Conservation (phyloP, 192 early-diverging fungal genomes). For the Nowakowskiella sp. region DNA sequence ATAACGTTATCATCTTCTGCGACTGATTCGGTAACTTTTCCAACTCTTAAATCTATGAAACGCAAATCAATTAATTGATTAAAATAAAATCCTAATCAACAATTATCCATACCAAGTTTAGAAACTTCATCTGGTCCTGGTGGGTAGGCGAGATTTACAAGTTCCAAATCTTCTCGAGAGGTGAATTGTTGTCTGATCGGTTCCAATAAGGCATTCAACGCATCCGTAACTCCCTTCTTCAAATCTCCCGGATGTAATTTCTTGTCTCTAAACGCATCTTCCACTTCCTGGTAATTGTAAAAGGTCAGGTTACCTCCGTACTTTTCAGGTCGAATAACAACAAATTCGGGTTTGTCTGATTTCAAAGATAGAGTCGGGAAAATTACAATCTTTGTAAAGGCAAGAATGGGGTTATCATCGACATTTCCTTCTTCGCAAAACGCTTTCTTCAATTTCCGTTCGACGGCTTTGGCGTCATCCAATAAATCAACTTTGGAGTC, state of each 20-base stretch:
- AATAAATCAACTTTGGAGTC: constrained; percentile 97
- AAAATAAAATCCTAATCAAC: background rate
- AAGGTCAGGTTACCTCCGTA: constrained; percentile 84
- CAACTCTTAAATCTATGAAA: constrained; percentile 50
- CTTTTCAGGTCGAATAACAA: constrained; percentile 73
- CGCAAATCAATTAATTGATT: constrained; percentile 3
- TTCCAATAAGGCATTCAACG: constrained; percentile 77
- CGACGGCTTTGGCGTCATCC: constrained; percentile 69
- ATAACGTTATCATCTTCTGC: background rate
- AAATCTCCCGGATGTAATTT: constrained; percentile 91
- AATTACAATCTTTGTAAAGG: constrained; percentile 83
- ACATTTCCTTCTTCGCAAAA: constrained; percentile 97
- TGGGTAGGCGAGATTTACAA: constrained; percentile 16
- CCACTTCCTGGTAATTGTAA: constrained; percentile 58
- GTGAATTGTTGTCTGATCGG: constrained; percentile 65
- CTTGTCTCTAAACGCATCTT: constrained; percentile 79
- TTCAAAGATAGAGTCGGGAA: constrained; percentile 78
- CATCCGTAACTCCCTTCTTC: constrained; percentile 75
- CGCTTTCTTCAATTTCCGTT: constrained; percentile 84
- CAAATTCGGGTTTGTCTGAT: constrained; percentile 26
- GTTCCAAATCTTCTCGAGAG: constrained; percentile 11
- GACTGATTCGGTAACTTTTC: constrained; percentile 44
- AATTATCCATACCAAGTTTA: constrained; percentile 20
- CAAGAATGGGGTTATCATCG: constrained; percentile 81
- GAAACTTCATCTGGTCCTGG: constrained; percentile 17